phyloP scores from a whole-genome alignment of 2,329 filamentous ascomycete genomes.

The Talaromyces sp. region DNA sequence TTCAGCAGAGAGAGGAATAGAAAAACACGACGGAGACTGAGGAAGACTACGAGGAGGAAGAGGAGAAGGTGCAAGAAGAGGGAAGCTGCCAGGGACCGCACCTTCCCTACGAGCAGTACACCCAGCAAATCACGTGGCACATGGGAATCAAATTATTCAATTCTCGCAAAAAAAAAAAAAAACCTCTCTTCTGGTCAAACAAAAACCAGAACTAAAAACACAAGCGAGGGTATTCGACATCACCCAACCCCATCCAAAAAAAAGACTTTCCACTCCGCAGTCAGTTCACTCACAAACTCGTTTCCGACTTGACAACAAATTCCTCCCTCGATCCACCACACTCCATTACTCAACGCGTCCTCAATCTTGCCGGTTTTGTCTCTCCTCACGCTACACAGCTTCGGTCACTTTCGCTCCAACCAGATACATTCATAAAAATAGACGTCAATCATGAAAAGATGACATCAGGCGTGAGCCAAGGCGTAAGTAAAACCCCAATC shows the following conservation, averaged over 20 bases:
- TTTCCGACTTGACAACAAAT: constrained; percentile 1
- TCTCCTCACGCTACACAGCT: neutral
- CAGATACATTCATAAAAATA: constrained; percentile 2
- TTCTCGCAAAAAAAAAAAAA: too few relatives aligned
- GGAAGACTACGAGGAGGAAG: neutral
- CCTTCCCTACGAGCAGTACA: neutral
- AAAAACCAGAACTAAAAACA: neutral
- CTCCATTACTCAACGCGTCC: neutral
- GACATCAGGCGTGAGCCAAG: constrained; percentile 1
- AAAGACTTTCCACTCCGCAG: constrained; percentile 1
- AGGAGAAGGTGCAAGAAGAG: neutral
- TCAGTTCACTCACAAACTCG: constrained; percentile 3
- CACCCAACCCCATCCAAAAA: constrained; percentile 1
- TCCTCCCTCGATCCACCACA: constrained; percentile 1
- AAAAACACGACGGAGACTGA: neutral
- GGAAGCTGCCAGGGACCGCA: neutral
- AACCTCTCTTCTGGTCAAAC: too few relatives aligned
- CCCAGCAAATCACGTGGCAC: neutral
- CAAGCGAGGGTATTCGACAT: neutral
- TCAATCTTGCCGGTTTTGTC: neutral
- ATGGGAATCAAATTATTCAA: neutral
- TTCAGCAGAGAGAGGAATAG: neutral
- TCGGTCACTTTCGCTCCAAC: constrained; percentile 1
- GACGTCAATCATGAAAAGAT: constrained; percentile 6
- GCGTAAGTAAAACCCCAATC: constrained; percentile 1